Evolutionary conservation across 1,139 yeast genomes (phyloP).

Genomic region (Meyerozyma athensensis): DNA sequence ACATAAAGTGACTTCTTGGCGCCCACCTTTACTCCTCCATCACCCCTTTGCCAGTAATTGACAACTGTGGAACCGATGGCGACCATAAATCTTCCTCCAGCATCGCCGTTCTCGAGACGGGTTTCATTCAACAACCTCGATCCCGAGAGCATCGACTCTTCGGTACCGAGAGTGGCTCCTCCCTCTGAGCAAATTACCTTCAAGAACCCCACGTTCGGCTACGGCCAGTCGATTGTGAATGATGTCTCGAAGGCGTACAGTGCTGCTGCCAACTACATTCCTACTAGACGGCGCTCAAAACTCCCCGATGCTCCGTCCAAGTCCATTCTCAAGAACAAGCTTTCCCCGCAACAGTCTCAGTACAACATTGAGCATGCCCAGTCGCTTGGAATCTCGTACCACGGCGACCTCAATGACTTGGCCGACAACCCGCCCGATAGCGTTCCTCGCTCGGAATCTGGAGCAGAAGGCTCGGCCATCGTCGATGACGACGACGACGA

Average conservation of each 20-base stretch:
- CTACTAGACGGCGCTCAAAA: constrained; percentile 7
- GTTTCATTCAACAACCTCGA: constrained; percentile 43
- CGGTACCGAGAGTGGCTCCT: not conserved
- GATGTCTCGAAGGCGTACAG: constrained; percentile 15
- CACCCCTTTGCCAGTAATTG: not conserved
- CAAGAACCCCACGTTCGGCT: constrained; percentile 11
- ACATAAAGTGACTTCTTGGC: too few species aligned
- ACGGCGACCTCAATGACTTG: constrained; percentile 12
- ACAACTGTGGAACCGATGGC: not conserved
- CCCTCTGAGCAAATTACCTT: not conserved
- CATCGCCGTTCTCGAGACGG: constrained; percentile 25
- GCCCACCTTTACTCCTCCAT: too few species aligned
- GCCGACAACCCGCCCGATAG: constrained; percentile 8
- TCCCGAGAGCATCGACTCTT: constrained; percentile 20
- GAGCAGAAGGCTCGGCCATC: constrained; percentile 16
- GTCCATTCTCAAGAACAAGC: constrained; percentile 38
- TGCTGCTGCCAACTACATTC: constrained; percentile 5
- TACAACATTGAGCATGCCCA: constrained; percentile 17
- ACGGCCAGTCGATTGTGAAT: constrained; percentile 12
- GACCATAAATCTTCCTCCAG: not conserved
- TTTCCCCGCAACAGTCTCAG: constrained; percentile 27
- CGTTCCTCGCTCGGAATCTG: constrained; percentile 6
- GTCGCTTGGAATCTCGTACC: constrained; percentile 8
- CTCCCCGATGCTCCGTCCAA: constrained; percentile 34
- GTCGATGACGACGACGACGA: constrained; percentile 16